Conservation (phyloP, 768 basidiomycete genomes). For the Cystofilobasidium macerans region DNA sequence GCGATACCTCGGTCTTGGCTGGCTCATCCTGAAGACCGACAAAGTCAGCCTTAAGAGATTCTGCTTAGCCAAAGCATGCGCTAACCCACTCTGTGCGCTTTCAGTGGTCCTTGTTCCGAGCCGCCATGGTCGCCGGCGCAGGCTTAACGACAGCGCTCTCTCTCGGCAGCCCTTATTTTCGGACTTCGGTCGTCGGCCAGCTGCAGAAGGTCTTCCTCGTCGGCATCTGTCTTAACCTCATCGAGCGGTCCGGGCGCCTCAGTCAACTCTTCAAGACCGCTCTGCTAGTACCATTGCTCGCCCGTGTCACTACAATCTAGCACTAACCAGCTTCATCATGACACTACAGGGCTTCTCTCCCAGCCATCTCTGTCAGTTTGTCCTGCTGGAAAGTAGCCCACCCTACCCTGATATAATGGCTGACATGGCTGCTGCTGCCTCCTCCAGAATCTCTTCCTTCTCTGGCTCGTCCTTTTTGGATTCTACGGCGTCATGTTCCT, state of each 20-base stretch:
- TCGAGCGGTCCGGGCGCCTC: slow-evolving; percentile 61
- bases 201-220: slow-evolving; percentile 86
- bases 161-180: slow-evolving; percentile 37
- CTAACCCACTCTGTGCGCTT: too few relatives aligned
- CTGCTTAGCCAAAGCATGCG: too few relatives aligned
- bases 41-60: slow-evolving; percentile 54
- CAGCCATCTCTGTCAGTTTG: slow-evolving; percentile 75
- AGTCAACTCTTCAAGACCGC: slow-evolving; percentile 77
- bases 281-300: slow-evolving; percentile 49
- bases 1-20: slow-evolving; percentile 73
- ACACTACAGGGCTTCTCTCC: slow-evolving; percentile 61
- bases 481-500: slow-evolving; percentile 67
- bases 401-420: too few relatives aligned
- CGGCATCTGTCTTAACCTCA: slow-evolving; percentile 84
- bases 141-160: slow-evolving; percentile 71
- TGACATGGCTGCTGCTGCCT: too few relatives aligned
- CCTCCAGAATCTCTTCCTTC: slow-evolving; percentile 64
- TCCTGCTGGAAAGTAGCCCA: too few relatives aligned
- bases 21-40: slow-evolving; percentile 69
- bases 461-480: slow-evolving; percentile 83
- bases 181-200: slow-evolving; percentile 38
- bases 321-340: background rate
- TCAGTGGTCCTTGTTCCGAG: slow-evolving; percentile 58
- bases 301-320: background rate
- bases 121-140: slow-evolving; percentile 66